These are phyloP conservation scores for Amanita rubescens DNA, from an alignment of 768 basidiomycete species.

Conservation along the genomic window DNA sequence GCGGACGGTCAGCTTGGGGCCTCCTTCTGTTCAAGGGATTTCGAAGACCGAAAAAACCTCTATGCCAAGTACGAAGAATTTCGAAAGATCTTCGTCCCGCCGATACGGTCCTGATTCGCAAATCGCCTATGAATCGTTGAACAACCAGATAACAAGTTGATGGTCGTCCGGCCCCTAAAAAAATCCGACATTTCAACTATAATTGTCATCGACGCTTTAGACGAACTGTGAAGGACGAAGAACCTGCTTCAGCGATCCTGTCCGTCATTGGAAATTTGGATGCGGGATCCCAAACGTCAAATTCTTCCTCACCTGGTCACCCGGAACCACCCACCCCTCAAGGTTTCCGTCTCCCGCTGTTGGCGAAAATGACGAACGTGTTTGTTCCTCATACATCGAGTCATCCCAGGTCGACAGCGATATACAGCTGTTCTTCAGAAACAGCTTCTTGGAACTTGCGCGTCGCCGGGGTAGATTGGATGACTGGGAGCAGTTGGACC, in stretches of 20 bases:
- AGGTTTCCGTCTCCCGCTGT: too few relatives aligned
- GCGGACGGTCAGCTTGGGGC: not conserved
- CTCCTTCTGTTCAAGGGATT: not conserved
- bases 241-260: not conserved
- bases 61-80: not conserved
- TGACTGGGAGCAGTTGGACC: not conserved
- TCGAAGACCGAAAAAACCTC: not conserved
- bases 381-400: not conserved
- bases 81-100: not conserved
- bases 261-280: not conserved
- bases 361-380: too few relatives aligned
- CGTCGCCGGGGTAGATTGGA: not conserved
- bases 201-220: not conserved
- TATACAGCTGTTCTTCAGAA: not conserved
- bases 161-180: not conserved
- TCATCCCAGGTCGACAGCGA: not conserved
- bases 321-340: not conserved
- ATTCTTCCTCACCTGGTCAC: not conserved
- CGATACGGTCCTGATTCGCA: not conserved
- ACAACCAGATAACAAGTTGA: not conserved
- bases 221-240: not conserved
- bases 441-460: not conserved
- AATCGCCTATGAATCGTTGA: not conserved
- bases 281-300: not conserved
- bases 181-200: not conserved